Percentiles rank a stretch among this genome's conserved stretches.
phyloP scores from a whole-genome alignment of 257 asterid genomes.

The Solanum neorickii region DNA sequence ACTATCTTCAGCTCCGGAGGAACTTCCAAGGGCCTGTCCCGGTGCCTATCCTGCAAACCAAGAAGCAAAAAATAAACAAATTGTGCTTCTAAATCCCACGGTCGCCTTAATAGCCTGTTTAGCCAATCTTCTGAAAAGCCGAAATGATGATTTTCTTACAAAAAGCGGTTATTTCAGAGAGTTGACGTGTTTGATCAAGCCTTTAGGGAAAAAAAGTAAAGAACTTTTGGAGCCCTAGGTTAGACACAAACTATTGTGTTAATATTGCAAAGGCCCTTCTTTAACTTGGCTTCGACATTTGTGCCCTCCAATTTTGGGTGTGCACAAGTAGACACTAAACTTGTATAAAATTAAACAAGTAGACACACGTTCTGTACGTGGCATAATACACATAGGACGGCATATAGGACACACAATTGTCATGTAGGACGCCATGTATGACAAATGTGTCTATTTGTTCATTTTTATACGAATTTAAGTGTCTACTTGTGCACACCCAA shows the following conservation, averaged over 20 bases:
- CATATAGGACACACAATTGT: rapidly evolving
- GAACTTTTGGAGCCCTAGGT: background rate
- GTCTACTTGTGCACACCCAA: background rate
- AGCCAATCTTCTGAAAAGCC: background rate
- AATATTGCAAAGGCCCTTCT: background rate
- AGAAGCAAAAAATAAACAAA: background rate
- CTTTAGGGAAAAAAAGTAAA: background rate
- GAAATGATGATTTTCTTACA: background rate
- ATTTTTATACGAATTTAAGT: too few relatives aligned
- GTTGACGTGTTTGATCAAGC: background rate
- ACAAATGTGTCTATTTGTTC: background rate
- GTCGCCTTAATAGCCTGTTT: background rate
- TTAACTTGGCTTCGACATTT: background rate
- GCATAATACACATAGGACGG: background rate
- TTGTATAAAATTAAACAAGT: background rate
- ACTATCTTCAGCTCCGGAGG: constrained; percentile 27
- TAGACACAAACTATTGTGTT: background rate
- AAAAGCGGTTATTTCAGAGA: background rate
- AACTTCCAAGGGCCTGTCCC: constrained; percentile 69
- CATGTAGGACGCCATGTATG: background rate
- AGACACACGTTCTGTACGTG: rapidly evolving
- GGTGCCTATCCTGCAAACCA: constrained; percentile 57
- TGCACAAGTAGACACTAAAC: background rate
- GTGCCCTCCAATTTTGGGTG: background rate
- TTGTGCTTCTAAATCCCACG: background rate